Evolutionary conservation across 1,284 basidiomycete genomes (phyloP).

Genomic region (Apiotrichum akiyoshidainum): DNA sequence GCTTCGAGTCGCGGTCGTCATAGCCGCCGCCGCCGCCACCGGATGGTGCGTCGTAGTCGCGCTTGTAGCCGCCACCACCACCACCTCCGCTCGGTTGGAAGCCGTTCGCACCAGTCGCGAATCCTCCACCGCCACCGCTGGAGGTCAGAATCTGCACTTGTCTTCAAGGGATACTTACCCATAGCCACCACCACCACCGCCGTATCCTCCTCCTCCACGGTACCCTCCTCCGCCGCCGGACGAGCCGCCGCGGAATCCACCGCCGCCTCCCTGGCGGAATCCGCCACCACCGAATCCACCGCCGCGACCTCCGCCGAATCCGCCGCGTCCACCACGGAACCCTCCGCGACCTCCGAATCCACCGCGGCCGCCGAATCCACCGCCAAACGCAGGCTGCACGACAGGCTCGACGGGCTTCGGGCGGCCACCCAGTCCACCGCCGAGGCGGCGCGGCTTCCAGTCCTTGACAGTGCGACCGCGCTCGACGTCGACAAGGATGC

Average conservation of each 20-base stretch:
- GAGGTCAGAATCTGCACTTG: background rate
- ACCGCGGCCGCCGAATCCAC: conserved; percentile 27
- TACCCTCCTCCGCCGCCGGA: conserved; percentile 26
- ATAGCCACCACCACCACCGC: conserved; percentile 21
- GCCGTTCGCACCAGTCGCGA: conserved; percentile 19
- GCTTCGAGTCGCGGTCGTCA: conserved; percentile 74
- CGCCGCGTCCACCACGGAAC: conserved; percentile 46
- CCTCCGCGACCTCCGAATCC: conserved; percentile 44
- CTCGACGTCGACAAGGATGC: conserved; percentile 96
- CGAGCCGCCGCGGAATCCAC: conserved; percentile 24
- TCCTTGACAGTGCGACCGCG: conserved; percentile 95
- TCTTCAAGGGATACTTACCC: background rate
- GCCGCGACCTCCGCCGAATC: conserved; percentile 20
- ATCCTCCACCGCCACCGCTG: conserved; percentile 10
- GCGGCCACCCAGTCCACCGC: conserved; percentile 90
- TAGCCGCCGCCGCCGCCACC: conserved; percentile 61
- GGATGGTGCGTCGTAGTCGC: conserved; percentile 42
- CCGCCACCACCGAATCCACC: conserved; percentile 32
- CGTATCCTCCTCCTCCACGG: conserved; percentile 18
- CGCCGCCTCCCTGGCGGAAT: conserved; percentile 29
- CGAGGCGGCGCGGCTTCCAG: conserved; percentile 94
- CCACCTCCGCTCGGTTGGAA: conserved; percentile 6
- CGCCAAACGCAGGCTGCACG: conserved; percentile 8
- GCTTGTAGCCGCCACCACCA: conserved; percentile 37
- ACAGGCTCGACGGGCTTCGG: conserved; percentile 67